phyloP scores from a whole-genome alignment of 306 rosid genomes.

The Amphicarpaea edgeworthii region DNA sequence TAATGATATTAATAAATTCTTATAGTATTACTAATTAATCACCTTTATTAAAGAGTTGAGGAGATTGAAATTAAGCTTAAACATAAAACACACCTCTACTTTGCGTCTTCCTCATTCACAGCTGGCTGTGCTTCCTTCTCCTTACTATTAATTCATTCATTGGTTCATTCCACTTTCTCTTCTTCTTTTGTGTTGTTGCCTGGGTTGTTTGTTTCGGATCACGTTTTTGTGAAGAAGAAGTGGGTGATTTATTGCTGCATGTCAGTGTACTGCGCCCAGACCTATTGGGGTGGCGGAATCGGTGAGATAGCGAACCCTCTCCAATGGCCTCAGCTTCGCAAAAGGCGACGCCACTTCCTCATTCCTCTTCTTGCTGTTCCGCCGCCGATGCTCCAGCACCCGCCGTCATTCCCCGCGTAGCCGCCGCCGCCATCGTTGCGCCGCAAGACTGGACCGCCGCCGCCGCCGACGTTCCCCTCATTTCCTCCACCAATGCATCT shows the following conservation, averaged over 20 bases:
- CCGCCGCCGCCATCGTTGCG: slow-evolving; percentile 14
- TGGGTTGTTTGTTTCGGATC: background rate
- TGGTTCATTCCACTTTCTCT: background rate
- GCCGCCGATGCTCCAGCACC: slow-evolving; percentile 52
- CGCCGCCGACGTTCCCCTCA: slow-evolving; percentile 64
- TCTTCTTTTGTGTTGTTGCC: background rate
- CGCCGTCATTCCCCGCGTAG: slow-evolving; percentile 45
- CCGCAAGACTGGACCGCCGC: slow-evolving; percentile 59
- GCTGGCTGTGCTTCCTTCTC: slow-evolving; percentile 12
- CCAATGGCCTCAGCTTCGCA: slow-evolving; percentile 96
- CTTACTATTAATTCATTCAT: too few relatives aligned
- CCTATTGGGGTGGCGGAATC: slow-evolving; percentile 63
- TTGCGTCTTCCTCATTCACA: background rate
- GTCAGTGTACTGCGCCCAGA: slow-evolving; percentile 23
- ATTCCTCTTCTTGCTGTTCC: slow-evolving; percentile 52
- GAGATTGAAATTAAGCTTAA: too few relatives aligned
- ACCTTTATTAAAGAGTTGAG: too few relatives aligned
- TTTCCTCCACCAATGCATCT: slow-evolving; percentile 68
- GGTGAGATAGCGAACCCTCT: slow-evolving; percentile 73
- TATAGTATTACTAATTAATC: too few relatives aligned
- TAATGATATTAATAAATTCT: too few relatives aligned
- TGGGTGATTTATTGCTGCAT: slow-evolving; percentile 4
- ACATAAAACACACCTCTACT: too few relatives aligned
- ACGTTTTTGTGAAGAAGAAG: background rate
- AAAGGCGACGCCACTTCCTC: slow-evolving; percentile 79